Evolutionary conservation across 2,329 filamentous ascomycete species (phyloP).

Genomic region (Microsporum audouinii): DNA sequence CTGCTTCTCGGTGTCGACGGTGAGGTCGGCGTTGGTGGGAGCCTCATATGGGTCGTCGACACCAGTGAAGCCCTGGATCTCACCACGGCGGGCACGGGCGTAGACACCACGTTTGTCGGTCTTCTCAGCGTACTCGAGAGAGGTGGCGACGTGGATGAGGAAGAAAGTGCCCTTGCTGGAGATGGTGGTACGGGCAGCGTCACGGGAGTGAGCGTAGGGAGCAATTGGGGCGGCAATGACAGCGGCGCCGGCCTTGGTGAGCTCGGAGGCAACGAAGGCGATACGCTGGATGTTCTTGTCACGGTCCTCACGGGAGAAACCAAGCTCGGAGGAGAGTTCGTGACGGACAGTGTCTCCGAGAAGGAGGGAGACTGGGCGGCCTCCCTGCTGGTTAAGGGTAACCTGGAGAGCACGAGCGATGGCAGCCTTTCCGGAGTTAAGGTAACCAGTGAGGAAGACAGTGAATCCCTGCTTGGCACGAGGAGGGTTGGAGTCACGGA

Average conservation of each 20-base stretch:
- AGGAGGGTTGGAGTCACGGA: conserved; percentile 90
- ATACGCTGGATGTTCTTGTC: conserved; percentile 93
- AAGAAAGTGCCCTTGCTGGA: conserved; percentile 81
- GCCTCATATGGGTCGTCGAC: conserved; percentile 94
- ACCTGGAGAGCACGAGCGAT: conserved; percentile 92
- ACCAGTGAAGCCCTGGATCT: conserved; percentile 97
- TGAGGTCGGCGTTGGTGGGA: conserved; percentile 68
- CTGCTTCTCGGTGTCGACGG: conserved; percentile 75
- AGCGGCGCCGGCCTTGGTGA: conserved; percentile 83
- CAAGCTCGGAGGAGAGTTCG: conserved; percentile 88
- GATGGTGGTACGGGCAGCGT: conserved; percentile 70
- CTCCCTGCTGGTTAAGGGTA: conserved; percentile 94
- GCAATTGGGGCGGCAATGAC: conserved; percentile 96
- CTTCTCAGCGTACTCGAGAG: conserved; percentile 85
- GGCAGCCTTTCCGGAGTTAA: conserved; percentile 94
- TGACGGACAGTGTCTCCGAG: conserved; percentile 89
- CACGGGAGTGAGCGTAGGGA: conserved; percentile 69
- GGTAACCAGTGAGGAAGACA: conserved; percentile 92
- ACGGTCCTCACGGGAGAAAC: conserved; percentile 86
- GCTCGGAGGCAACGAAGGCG: conserved; percentile 87
- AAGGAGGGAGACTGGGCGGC: conserved; percentile 84
- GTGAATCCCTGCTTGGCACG: conserved; percentile 92
- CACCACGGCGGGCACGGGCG: conserved; percentile 65
- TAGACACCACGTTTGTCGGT: conserved; percentile 92
- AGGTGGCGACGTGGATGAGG: conserved; percentile 87